Percentiles rank a stretch among this genome's conserved stretches.
phyloP scores from a whole-genome alignment of 176 grass and related monocot genomes.

The Bothriochloa decipiens region DNA sequence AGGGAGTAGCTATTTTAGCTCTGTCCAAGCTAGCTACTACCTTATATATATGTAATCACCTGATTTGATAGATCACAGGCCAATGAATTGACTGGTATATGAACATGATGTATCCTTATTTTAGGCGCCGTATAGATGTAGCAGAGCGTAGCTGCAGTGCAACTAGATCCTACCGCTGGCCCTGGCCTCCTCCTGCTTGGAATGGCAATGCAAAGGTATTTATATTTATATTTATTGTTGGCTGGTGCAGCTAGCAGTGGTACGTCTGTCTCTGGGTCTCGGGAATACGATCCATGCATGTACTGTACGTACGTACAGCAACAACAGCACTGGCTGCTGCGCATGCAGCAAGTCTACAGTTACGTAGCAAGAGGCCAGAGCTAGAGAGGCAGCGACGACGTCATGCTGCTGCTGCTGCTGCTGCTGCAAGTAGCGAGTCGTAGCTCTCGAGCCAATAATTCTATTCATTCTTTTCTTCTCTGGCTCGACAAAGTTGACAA shows the following conservation, averaged over 20 bases:
- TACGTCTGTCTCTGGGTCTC: slow-evolving; percentile 32
- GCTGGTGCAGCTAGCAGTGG: background rate
- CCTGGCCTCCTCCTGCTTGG: too few species aligned
- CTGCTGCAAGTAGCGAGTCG: background rate
- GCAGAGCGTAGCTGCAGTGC: background rate
- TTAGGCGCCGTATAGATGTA: too few species aligned
- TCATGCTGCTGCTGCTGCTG: slow-evolving; percentile 20
- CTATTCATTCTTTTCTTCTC: slow-evolving; percentile 19
- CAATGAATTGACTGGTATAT: slow-evolving; percentile 40
- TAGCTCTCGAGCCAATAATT: too few species aligned
- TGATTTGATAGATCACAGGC: slow-evolving; percentile 58
- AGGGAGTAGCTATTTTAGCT: too few species aligned
- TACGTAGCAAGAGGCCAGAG: background rate
- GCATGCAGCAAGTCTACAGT: background rate
- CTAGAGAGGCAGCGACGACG: slow-evolving; percentile 28
- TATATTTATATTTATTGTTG: too few species aligned
- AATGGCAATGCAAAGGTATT: slow-evolving; percentile 9
- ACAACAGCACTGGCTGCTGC: background rate
- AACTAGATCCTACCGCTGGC: slow-evolving; percentile 15
- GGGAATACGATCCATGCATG: slow-evolving; percentile 52
- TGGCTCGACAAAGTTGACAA: slow-evolving; percentile 57
- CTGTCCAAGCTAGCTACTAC: too few species aligned
- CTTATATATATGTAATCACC: too few species aligned
- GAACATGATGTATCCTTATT: too few species aligned
- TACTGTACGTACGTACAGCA: slow-evolving; percentile 17